phyloP scores from a whole-genome alignment of 345 rosid genomes.

The Eucalyptus lansdowneana region DNA sequence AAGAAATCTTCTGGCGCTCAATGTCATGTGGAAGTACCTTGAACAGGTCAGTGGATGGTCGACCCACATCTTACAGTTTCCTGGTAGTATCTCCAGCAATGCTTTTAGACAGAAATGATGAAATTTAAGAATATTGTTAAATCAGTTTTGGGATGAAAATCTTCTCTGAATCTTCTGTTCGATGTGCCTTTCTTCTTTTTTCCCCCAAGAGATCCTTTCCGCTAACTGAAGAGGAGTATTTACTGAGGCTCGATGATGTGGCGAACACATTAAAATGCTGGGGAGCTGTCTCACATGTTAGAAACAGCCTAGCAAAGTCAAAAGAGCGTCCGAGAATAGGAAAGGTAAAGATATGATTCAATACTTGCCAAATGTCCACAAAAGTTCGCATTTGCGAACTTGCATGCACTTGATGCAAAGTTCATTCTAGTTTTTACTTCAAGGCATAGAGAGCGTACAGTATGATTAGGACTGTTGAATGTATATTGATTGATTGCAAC shows the following conservation, averaged over 20 bases:
- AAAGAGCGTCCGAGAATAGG: conserved; percentile 92
- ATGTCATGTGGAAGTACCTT: conserved; percentile 98
- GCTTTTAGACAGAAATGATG: background rate
- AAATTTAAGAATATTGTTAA: background rate
- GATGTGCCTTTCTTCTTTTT: background rate
- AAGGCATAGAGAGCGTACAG: background rate
- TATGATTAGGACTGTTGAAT: background rate
- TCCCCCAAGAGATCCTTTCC: conserved; percentile 74
- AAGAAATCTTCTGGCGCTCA: conserved; percentile 81
- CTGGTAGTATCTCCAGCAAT: background rate
- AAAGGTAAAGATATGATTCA: conserved; percentile 33
- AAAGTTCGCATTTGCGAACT: background rate
- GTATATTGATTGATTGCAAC: background rate
- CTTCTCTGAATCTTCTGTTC: background rate
- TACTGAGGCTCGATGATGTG: conserved; percentile 87
- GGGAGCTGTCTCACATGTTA: conserved; percentile 94
- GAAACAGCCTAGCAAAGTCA: conserved; percentile 70
- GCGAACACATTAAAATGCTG: conserved; percentile 88
- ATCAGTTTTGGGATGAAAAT: background rate
- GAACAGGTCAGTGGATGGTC: conserved; percentile 52
- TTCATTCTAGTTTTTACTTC: background rate
- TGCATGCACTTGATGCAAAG: background rate
- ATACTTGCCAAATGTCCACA: background rate
- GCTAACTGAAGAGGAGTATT: conserved; percentile 84
- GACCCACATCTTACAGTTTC: background rate